Percentiles rank a stretch among this genome's conserved stretches.
Conservation (phyloP, 2,329 filamentous ascomycete species). For the Calonectria hawksworthii region DNA sequence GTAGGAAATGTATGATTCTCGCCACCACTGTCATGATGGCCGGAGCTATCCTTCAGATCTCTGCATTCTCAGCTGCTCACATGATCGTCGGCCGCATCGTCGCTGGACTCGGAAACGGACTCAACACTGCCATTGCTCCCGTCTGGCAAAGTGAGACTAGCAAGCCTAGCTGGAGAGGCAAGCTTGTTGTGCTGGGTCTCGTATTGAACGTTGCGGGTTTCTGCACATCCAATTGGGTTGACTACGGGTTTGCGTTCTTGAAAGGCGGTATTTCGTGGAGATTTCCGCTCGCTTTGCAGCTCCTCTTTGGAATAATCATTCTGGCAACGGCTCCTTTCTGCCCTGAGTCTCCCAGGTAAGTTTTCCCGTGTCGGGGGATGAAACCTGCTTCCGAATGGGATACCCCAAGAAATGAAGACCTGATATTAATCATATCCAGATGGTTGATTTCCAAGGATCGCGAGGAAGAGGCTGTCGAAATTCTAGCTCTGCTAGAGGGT, state of each 20-base stretch:
- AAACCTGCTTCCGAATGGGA: neutral
- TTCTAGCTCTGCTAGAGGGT: neutral
- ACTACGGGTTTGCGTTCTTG: neutral
- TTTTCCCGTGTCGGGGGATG: neutral
- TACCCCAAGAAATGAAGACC: neutral
- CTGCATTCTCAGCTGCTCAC: slow-evolving; percentile 57
- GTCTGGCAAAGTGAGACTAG: neutral
- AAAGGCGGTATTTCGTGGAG: neutral
- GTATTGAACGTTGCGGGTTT: neutral
- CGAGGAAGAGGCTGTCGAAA: neutral
- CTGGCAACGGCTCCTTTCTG: neutral
- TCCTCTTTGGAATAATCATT: neutral
- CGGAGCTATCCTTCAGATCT: slow-evolving; percentile 72
- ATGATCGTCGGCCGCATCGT: slow-evolving; percentile 64
- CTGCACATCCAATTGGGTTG: neutral
- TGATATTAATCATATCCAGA: neutral
- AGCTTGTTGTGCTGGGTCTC: neutral
- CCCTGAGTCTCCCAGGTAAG: neutral
- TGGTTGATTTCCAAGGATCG: neutral
- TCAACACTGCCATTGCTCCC: slow-evolving; percentile 57
- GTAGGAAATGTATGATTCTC: slow-evolving; percentile 18
- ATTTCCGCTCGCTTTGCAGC: neutral
- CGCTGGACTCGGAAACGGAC: slow-evolving; percentile 63
- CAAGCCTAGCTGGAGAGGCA: neutral
- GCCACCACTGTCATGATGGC: slow-evolving; percentile 70